Evolutionary conservation across 768 basidiomycete genomes (phyloP).

Genomic region (Kwoniella dendrophila): DNA sequence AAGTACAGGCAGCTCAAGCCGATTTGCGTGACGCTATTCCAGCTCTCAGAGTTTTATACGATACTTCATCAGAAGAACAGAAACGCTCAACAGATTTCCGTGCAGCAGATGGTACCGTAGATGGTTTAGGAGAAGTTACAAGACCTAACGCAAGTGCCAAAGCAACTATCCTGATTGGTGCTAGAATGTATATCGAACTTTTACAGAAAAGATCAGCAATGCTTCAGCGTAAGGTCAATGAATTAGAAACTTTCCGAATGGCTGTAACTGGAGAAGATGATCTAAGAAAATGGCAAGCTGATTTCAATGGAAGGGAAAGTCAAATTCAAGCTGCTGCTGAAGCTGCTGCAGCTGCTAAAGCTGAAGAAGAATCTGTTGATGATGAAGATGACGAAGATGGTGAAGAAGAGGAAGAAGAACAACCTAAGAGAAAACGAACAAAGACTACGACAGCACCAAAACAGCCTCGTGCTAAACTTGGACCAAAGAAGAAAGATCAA

Average conservation of each 20-base stretch:
- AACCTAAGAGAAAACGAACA: slow-evolving; percentile 33
- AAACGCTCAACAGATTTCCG: slow-evolving; percentile 43
- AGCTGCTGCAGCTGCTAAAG: slow-evolving; percentile 15
- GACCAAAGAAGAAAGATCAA: slow-evolving; percentile 22
- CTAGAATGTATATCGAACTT: slow-evolving; percentile 52
- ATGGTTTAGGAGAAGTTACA: slow-evolving; percentile 51
- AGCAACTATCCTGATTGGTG: slow-evolving; percentile 52
- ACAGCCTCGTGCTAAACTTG: slow-evolving; percentile 18
- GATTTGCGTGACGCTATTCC: slow-evolving; percentile 54
- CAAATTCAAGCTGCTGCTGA: slow-evolving; percentile 24
- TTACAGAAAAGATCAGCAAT: slow-evolving; percentile 37
- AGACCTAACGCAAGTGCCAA: slow-evolving; percentile 52
- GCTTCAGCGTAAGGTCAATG: slow-evolving; percentile 42
- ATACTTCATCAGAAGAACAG: slow-evolving; percentile 51
- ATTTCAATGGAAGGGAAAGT: slow-evolving; percentile 37
- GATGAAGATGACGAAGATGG: slow-evolving; percentile 28
- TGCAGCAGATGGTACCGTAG: slow-evolving; percentile 48
- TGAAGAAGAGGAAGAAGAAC: slow-evolving; percentile 39
- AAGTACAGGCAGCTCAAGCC: slow-evolving; percentile 54
- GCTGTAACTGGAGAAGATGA: slow-evolving; percentile 42
- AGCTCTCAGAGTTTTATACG: slow-evolving; percentile 52
- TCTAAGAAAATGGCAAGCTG: slow-evolving; percentile 30
- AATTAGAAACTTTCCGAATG: slow-evolving; percentile 37
- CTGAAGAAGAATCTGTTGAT: slow-evolving; percentile 21
- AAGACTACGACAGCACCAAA: slow-evolving; percentile 15